Percentiles rank a stretch among this genome's conserved stretches.
Conservation (phyloP, 352 stramenopile species). For the Globisporangium okanoganense region DNA sequence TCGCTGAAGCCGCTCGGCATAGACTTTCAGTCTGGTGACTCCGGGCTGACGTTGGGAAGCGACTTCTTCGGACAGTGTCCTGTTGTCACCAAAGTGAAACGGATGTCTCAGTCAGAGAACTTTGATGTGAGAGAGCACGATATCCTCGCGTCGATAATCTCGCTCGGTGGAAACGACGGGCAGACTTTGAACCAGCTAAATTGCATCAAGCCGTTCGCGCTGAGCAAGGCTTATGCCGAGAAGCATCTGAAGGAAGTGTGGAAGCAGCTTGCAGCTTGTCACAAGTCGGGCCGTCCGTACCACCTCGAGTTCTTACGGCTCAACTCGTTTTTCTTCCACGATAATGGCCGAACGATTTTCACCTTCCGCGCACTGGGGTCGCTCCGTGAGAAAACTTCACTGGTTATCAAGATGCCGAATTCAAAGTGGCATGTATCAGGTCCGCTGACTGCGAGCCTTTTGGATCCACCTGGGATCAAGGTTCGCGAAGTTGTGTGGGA, state of each 20-base stretch:
- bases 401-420: constrained; percentile 46
- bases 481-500: constrained; percentile 44
- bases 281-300: constrained; percentile 34
- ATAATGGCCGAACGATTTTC: constrained; percentile 37
- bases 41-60: constrained; percentile 34
- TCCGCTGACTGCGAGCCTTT: constrained; percentile 18
- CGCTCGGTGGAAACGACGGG: constrained; percentile 21
- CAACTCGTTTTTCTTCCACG: constrained; percentile 52
- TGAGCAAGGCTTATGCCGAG: constrained; percentile 23
- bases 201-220: constrained; percentile 46
- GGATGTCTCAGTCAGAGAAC: constrained; percentile 20
- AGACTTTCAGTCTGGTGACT: constrained; percentile 32
- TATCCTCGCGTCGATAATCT: constrained; percentile 40
- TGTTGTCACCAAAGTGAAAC: constrained; percentile 35
- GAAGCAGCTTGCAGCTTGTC: constrained; percentile 24
- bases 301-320: constrained; percentile 52
- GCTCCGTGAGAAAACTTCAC: constrained; percentile 18
- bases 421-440: constrained; percentile 35
- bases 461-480: constrained; percentile 24
- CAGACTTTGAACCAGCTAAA: constrained; percentile 33
- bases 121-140: constrained; percentile 21
- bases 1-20: constrained; percentile 29
- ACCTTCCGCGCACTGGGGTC: constrained; percentile 31
- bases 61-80: constrained; percentile 62
- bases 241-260: constrained; percentile 29